phyloP scores from a whole-genome alignment of 2,329 filamentous ascomycete genomes.

The Calonectria leucothoes region DNA sequence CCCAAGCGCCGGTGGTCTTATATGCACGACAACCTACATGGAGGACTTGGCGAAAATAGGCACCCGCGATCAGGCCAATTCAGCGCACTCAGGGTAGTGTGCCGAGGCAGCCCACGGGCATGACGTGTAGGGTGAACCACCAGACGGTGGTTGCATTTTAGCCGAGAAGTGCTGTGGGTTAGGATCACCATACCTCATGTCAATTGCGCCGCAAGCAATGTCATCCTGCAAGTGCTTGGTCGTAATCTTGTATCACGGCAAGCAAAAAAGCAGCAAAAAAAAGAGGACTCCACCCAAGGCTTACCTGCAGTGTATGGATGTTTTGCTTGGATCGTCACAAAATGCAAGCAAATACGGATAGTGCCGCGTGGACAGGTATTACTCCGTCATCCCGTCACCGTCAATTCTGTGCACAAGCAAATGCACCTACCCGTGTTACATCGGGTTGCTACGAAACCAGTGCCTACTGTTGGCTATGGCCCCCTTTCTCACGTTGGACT shows the following conservation, averaged over 20 bases:
- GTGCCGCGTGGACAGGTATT: constrained; percentile 3
- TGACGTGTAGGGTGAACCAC: constrained; percentile 16
- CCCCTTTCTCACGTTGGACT: constrained; percentile 28
- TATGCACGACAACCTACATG: not conserved
- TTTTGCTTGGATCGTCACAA: not conserved
- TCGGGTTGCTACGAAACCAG: constrained; percentile 27
- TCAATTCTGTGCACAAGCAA: constrained; percentile 18
- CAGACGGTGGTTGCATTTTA: constrained; percentile 9
- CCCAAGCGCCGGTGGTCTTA: not conserved
- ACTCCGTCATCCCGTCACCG: not conserved
- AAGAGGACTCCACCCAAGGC: not conserved
- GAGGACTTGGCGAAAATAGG: constrained; percentile 1
- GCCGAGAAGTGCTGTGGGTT: constrained; percentile 26
- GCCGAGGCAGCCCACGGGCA: not conserved
- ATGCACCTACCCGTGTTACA: constrained; percentile 23
- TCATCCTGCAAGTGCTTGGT: not conserved
- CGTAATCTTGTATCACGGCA: constrained; percentile 15
- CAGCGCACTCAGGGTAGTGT: not conserved
- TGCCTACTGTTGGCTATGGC: constrained; percentile 5
- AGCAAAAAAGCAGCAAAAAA: constrained; percentile 8
- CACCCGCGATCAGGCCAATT: not conserved
- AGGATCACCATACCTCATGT: constrained; percentile 27
- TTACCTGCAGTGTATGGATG: not conserved
- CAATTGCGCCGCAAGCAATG: constrained; percentile 27
- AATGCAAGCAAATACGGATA: not conserved